Percentiles rank a stretch among this genome's conserved stretches.
Evolutionary conservation across 306 rosid species (phyloP).

Genomic region (Pyrus bretschneideri): DNA sequence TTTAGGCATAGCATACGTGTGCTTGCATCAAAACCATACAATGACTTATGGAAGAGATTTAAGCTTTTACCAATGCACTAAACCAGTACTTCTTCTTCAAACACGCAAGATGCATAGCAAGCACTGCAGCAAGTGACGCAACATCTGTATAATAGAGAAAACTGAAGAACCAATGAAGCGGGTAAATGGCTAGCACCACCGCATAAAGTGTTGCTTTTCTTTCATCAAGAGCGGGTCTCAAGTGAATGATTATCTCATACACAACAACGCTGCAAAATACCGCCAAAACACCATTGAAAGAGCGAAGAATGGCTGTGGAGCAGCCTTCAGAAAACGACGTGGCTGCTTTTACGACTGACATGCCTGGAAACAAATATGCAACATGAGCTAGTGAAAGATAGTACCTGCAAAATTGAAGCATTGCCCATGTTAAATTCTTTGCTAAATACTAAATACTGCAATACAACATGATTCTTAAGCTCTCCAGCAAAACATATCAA

Average conservation of each 20-base stretch:
- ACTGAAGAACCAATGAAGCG: constrained; percentile 89
- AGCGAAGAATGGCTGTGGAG: constrained; percentile 58
- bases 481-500: background rate
- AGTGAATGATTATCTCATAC: constrained; percentile 56
- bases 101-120: constrained; percentile 72
- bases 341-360: constrained; percentile 27
- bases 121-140: constrained; percentile 71
- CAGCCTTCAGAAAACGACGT: constrained; percentile 59
- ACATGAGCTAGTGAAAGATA: constrained; percentile 87
- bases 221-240: constrained; percentile 63
- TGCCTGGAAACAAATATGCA: constrained; percentile 85
- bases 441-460: background rate
- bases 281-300: constrained; percentile 62
- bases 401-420: constrained; percentile 65
- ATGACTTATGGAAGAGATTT: background rate
- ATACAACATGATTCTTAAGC: background rate
- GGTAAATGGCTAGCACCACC: constrained; percentile 60
- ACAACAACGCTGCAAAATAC: constrained; percentile 56
- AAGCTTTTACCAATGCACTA: constrained; percentile 71
- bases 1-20: background rate
- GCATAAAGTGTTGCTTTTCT: constrained; percentile 54
- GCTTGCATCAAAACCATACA: background rate
- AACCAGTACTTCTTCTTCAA: constrained; percentile 76
- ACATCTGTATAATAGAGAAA: constrained; percentile 93
- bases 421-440: constrained; percentile 16